A percentile compares a stretch with the other conserved stretches of the same genome.
These are phyloP conservation scores for Microdochium nivale DNA, from an alignment of 2,329 filamentous ascomycete species.

Conservation along the genomic window DNA sequence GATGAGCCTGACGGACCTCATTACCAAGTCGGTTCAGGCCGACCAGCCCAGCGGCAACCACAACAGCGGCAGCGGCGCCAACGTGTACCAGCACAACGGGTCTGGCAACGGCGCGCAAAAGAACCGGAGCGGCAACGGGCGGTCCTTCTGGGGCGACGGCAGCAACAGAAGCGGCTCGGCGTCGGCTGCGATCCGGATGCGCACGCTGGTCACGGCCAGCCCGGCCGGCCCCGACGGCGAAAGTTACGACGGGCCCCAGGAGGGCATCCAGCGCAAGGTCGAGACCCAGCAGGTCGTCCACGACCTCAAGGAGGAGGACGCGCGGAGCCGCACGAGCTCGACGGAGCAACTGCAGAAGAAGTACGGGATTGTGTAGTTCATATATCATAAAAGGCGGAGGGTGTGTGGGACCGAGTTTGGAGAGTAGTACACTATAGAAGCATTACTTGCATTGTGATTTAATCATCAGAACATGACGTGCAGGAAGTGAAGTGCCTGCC, in stretches of 20 bases:
- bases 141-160: not conserved
- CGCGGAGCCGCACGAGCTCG: constrained; percentile 1
- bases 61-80: not conserved
- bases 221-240: not conserved
- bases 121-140: not conserved
- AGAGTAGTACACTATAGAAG: no score
- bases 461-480: no score
- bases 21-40: constrained; percentile 18
- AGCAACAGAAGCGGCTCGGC: not conserved
- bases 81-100: not conserved
- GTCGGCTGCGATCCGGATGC: not conserved
- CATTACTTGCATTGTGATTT: no score
- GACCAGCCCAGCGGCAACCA: not conserved
- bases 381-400: no score
- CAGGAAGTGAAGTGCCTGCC: no score
- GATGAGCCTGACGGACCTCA: constrained; percentile 35
- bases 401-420: no score
- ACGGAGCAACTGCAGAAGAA: constrained; percentile 1
- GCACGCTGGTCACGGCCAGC: not conserved
- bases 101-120: not conserved
- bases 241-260: not conserved
- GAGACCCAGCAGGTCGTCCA: constrained; percentile 1
- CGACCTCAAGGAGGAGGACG: not conserved
- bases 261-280: constrained; percentile 2
- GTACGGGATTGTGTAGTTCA: not conserved